Base-by-base conservation (phyloP, 148 eudicot genomes). In the Vaccinium darrowii region DNA sequence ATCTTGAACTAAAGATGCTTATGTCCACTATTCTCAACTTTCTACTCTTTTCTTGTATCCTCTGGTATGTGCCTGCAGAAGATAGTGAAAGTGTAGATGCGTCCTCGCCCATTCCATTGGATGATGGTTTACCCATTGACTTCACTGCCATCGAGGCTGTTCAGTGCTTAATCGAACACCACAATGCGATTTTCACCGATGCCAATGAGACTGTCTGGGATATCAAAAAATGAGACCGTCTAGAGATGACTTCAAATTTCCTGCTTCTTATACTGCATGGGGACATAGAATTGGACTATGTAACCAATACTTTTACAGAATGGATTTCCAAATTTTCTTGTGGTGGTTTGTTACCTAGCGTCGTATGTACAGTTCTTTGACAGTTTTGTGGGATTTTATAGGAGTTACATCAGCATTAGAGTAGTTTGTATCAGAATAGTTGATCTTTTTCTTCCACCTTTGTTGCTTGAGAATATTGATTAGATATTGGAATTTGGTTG, bases 151-250 rank as follows among this genome's bases (percentile, higher is more conserved):
- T 96, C 1, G 99, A 96, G 91, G 98, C 92, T 80, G 87, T 94
- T 74, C 94, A 92, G 87, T 93, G 98, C 88, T 92, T 96, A 80
- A 92, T 94, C 50, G 94, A 94, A 81, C 99, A 96, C 88, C 98
- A 94, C 90, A 96, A 92, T 85, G 87, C 94, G 3, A 92, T 94
- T 80, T 96, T 94, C 92, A 93, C 95, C 15, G 98, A 96, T 89
- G 98, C 98, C 78, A 92, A 93, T 30, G 97, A 89, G 84, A 93
- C 99, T 67, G 91, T 93, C 50, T 94, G 99, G 99, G 47, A 43
- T 4, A 43, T 43, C 47, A 43, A 43, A 43, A 43, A 92, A 93
- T 39, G 97, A 89, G 84, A 92, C 99, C 62, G 91, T 93, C 50
- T 94, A 98, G 98, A 92, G 93, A 89, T 93, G 89, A 93, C 15